Conservation (phyloP, 768 basidiomycete genomes). For the Rhodotorula kratochvilovae region DNA sequence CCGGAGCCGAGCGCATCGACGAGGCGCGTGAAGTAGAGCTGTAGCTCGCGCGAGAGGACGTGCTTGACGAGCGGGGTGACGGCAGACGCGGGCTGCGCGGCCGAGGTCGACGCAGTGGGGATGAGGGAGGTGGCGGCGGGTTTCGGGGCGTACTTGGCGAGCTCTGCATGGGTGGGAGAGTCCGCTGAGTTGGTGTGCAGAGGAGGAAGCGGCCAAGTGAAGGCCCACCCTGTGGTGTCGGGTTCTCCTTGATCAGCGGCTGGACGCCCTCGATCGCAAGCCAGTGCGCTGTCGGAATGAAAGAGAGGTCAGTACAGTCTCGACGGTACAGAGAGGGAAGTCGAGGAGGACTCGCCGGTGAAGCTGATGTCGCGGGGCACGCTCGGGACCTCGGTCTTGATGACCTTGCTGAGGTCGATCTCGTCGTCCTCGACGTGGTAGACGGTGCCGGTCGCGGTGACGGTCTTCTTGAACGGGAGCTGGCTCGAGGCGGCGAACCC, state of each 20-base stretch:
- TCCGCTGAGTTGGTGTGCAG: background rate
- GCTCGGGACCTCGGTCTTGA: constrained; percentile 77
- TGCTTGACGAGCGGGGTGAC: constrained; percentile 71
- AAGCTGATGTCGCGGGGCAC: constrained; percentile 76
- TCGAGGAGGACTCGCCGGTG: constrained; percentile 51
- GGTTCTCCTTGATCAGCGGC: constrained; percentile 92
- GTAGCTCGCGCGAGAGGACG: constrained; percentile 85
- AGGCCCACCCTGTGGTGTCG: constrained; percentile 52
- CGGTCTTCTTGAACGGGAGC: constrained; percentile 55
- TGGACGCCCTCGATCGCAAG: constrained; percentile 96
- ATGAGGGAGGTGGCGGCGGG: constrained; percentile 6
- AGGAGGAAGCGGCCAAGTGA: no score
- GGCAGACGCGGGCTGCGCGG: constrained; percentile 16
- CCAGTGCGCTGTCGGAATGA: constrained; percentile 69
- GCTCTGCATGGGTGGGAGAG: constrained; percentile 10
- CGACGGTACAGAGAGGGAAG: background rate
- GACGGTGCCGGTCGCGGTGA: constrained; percentile 61
- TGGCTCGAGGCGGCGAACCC: constrained; percentile 58
- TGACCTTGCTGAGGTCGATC: constrained; percentile 86
- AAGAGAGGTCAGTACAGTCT: background rate
- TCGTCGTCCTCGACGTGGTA: constrained; percentile 97
- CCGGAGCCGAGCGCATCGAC: constrained; percentile 62
- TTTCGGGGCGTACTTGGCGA: constrained; percentile 34
- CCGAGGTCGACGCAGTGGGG: constrained; percentile 10
- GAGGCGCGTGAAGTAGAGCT: constrained; percentile 87